Evolutionary conservation across 2,329 filamentous ascomycete species (phyloP).

Genomic region (Calonectria montana): DNA sequence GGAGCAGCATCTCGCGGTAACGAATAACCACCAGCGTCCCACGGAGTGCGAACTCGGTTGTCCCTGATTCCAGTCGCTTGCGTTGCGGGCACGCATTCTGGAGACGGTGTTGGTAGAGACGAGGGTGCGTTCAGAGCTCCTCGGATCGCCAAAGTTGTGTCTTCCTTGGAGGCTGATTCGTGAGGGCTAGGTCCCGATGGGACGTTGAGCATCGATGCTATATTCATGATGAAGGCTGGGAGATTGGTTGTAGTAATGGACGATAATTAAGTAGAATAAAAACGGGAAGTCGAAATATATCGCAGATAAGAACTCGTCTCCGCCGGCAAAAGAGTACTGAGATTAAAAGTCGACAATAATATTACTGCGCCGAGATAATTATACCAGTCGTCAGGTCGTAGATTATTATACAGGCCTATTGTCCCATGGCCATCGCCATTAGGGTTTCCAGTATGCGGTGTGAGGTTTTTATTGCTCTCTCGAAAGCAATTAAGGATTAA

Average conservation of each 20-base stretch:
- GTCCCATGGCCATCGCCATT: constrained; percentile 28
- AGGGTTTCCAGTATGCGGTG: constrained; percentile 11
- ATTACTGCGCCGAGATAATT: constrained; percentile 24
- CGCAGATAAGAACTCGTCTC: background rate
- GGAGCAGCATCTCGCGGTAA: constrained; percentile 55
- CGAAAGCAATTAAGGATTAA: constrained; percentile 39
- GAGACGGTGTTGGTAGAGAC: constrained; percentile 49
- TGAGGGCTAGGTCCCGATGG: constrained; percentile 32
- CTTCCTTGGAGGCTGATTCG: constrained; percentile 21
- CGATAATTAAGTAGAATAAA: constrained; percentile 14
- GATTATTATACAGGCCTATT: constrained; percentile 30
- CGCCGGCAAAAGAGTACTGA: background rate
- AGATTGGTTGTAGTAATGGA: background rate
- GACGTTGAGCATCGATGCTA: constrained; percentile 38
- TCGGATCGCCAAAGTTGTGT: constrained; percentile 14
- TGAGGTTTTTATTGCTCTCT: constrained; percentile 32
- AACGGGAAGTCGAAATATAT: background rate
- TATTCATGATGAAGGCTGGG: constrained; percentile 31
- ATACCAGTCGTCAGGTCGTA: constrained; percentile 24
- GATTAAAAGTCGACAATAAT: constrained; percentile 27
- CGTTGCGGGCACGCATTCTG: constrained; percentile 43
- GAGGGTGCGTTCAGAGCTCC: constrained; percentile 23
- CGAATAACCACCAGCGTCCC: constrained; percentile 63
- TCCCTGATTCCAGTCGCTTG: constrained; percentile 35
- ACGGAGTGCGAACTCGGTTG: constrained; percentile 55